A percentile compares a stretch with the other conserved stretches of the same genome.
These are phyloP conservation scores for Talaromyces sp. DNA, from an alignment of 2,329 filamentous ascomycete species.

Conservation along the genomic window DNA sequence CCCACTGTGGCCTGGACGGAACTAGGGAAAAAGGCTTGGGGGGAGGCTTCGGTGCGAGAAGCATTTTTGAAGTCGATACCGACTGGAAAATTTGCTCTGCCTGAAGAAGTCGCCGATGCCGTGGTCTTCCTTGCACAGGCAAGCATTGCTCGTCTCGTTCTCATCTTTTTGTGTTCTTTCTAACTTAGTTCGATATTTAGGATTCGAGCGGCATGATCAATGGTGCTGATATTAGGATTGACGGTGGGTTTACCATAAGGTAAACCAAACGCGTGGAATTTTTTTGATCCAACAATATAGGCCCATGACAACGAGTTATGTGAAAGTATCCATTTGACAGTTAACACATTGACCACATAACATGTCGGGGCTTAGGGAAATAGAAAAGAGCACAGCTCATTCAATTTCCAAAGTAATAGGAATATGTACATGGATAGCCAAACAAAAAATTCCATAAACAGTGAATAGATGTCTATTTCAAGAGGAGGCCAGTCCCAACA, in stretches of 20 bases:
- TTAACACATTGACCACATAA: background rate
- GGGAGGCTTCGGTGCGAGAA: conserved; percentile 29
- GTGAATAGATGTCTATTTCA: background rate
- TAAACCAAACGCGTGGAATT: conserved; percentile 10
- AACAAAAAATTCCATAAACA: background rate
- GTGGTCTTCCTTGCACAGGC: conserved; percentile 37
- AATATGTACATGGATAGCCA: background rate
- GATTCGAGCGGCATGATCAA: conserved; percentile 41
- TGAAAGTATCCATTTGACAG: too few relatives aligned
- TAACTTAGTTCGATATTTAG: conserved; percentile 14
- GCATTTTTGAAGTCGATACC: conserved; percentile 36
- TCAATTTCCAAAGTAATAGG: background rate
- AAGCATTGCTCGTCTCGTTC: conserved; percentile 5
- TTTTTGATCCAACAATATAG: background rate
- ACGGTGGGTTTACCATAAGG: conserved; percentile 37
- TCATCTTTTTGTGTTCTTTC: background rate
- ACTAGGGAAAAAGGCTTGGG: conserved; percentile 42
- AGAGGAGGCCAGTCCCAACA: background rate
- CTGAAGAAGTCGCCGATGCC: conserved; percentile 37
- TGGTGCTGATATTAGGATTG: conserved; percentile 36
- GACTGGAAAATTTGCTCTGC: conserved; percentile 35
- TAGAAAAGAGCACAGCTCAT: background rate
- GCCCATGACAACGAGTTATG: background rate
- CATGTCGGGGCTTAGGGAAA: background rate
- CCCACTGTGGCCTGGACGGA: conserved; percentile 46